Base-by-base conservation (phyloP, 2,329 filamentous ascomycete species). In the Trichoderma citrinoviride region DNA sequence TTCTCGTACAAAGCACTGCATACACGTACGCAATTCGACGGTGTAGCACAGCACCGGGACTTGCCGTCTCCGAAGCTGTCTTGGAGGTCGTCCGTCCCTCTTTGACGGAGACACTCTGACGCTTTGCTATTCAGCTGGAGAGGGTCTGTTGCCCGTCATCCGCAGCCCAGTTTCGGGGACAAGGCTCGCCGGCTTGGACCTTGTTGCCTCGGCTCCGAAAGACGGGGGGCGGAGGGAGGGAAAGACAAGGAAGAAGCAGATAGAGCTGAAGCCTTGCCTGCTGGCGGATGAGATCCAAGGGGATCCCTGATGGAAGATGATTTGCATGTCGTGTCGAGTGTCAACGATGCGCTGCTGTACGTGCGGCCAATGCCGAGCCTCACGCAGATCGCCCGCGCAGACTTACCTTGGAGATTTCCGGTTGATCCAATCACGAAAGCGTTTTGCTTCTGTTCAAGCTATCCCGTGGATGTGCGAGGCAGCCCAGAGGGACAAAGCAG, bases 71-170 rank as follows among this genome's bases (percentile, higher is more conserved):
- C n/a, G 40, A n/a, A 10, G 33, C 33, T 43, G 15, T 33, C 33
- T 19, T 37, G n/a, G 21, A 27, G 29, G 46, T 33, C 40, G 37
- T 41, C 60, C 41, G 56, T 49, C 47, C 43, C 52, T 49, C n/a
- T 37, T 37, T 6, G 21, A 41, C 61, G 27, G 21, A 23, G 10
- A 25, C 17, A 15, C 25, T 63, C 41, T 55, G 43, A 21, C 29
- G 53, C 23, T n/a, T n/a, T 21, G 44, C 43, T 49, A 52, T 55
- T 29, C 52, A 64, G 52, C 43, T 56, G 61, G 43, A 56, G 41
- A 56, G 41, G 61, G 49, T 21, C 60, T 54, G 40, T 7, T 17
- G 57, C 21, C 43, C 3, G 21, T 52, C 27, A 33, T 33, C 46
- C 46, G 33, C 47, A 29, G 33, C 37, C 47, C 37, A n/a, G 10